Evolutionary conservation across 169 alveolate species (phyloP).

Genomic region (Plasmodium relictum): DNA sequence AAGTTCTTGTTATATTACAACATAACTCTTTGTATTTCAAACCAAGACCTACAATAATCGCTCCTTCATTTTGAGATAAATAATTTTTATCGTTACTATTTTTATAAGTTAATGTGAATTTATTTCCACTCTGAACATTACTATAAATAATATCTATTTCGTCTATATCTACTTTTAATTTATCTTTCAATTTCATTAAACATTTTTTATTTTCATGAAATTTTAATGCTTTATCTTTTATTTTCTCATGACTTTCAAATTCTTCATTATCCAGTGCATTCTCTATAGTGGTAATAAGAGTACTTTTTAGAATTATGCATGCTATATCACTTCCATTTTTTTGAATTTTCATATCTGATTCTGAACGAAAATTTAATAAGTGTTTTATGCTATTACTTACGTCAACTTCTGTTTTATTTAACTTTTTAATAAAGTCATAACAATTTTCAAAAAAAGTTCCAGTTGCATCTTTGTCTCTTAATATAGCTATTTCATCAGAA

Average conservation of each 20-base stretch:
- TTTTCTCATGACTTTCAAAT: slow-evolving; percentile 80
- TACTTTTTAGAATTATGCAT: slow-evolving; percentile 83
- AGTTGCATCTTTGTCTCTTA: slow-evolving; percentile 62
- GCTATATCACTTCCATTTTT: slow-evolving; percentile 84
- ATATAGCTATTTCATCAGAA: slow-evolving; percentile 27
- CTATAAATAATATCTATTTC: slow-evolving; percentile 86
- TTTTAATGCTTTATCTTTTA: slow-evolving; percentile 79
- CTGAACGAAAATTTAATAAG: slow-evolving; percentile 54
- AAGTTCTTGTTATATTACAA: slow-evolving; percentile 85
- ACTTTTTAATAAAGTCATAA: slow-evolving; percentile 27
- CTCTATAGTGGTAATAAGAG: slow-evolving; percentile 84
- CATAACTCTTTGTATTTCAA: slow-evolving; percentile 84
- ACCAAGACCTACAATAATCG: slow-evolving; percentile 84
- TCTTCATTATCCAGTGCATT: slow-evolving; percentile 85
- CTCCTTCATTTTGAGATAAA: slow-evolving; percentile 85
- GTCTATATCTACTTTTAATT: slow-evolving; percentile 78
- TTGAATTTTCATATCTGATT: slow-evolving; percentile 76
- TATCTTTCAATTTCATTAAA: slow-evolving; percentile 81
- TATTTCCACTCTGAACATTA: slow-evolving; percentile 87
- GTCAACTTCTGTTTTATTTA: slow-evolving; percentile 35
- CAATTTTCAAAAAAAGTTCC: slow-evolving; percentile 66
- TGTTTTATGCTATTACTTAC: slow-evolving; percentile 23
- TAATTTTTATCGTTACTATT: slow-evolving; percentile 80
- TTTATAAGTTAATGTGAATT: slow-evolving; percentile 80
- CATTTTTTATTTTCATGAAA: slow-evolving; percentile 81